These are phyloP conservation scores for Epichloe hybrida DNA, from an alignment of 2,329 filamentous ascomycete species.

Conservation along the genomic window DNA sequence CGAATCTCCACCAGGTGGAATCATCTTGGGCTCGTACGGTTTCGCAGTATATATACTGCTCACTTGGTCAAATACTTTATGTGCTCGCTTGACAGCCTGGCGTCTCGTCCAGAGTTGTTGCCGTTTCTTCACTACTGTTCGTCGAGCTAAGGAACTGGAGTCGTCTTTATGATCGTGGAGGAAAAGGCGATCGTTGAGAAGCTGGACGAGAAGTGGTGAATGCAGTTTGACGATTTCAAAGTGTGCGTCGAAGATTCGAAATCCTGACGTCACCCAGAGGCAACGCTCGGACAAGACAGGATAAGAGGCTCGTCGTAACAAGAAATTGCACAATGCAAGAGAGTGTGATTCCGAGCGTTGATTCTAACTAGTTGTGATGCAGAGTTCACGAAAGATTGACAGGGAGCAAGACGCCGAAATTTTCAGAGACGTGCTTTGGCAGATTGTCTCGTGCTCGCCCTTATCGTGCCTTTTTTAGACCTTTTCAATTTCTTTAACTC, in stretches of 20 bases:
- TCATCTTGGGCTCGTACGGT: constrained; percentile 32
- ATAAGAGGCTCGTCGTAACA: background rate
- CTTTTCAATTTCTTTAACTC: too few relatives aligned
- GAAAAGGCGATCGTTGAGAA: constrained; percentile 31
- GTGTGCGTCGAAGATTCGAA: background rate
- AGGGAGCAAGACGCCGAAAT: too few relatives aligned
- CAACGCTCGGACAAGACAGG: background rate
- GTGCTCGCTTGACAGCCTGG: constrained; percentile 21
- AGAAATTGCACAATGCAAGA: background rate
- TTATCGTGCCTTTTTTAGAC: too few relatives aligned
- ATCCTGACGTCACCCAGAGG: background rate
- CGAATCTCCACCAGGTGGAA: constrained; percentile 24
- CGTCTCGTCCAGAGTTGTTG: constrained; percentile 19
- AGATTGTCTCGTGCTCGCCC: background rate
- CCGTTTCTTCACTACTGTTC: constrained; percentile 19
- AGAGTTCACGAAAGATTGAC: too few relatives aligned
- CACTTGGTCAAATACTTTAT: constrained; percentile 26
- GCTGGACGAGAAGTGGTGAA: constrained; percentile 56
- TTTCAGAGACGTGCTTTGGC: background rate
- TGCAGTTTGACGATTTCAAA: constrained; percentile 46
- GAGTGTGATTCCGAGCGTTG: background rate
- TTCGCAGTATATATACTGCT: constrained; percentile 30
- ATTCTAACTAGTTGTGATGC: background rate
- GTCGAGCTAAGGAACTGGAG: constrained; percentile 8
- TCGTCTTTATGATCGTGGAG: constrained; percentile 14